Evolutionary conservation across 176 grass and related monocot species (phyloP).

Genomic region (Aechmea fasciata): DNA sequence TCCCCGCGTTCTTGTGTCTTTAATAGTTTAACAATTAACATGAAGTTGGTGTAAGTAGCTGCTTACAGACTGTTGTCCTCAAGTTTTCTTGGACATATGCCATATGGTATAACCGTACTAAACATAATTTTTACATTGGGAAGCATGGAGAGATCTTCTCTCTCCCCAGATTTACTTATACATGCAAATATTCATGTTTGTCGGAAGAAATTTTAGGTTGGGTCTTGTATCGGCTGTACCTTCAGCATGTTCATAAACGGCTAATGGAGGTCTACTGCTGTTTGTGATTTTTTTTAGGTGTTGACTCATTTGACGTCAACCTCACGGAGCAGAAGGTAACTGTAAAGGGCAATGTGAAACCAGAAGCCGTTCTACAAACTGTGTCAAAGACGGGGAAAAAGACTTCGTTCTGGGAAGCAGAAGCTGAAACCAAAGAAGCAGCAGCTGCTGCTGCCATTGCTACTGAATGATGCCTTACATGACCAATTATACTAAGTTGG

Average conservation of each 20-base stretch:
- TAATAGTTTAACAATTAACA: not conserved
- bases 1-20: not conserved
- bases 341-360: conserved; percentile 76
- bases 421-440: conserved; percentile 23
- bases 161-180: too few species aligned
- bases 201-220: too few species aligned
- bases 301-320: conserved; percentile 77
- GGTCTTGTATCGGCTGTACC: not conserved
- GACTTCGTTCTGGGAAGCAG: conserved; percentile 73
- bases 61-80: not conserved
- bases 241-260: not conserved
- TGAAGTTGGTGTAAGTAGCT: not conserved
- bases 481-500: not conserved
- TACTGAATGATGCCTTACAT: not conserved
- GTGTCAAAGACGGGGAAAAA: conserved; percentile 90
- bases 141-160: too few species aligned
- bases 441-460: not conserved
- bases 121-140: too few species aligned
- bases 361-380: conserved; percentile 81
- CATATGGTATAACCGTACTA: too few species aligned
- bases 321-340: conserved; percentile 83
- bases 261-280: too few species aligned
- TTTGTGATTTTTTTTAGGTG: conserved; percentile 37
- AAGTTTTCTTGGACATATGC: too few species aligned
- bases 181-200: too few species aligned